These are phyloP conservation scores for Aspergillus aculeatinus DNA, from an alignment of 2,329 filamentous ascomycete species.

Conservation along the genomic window DNA sequence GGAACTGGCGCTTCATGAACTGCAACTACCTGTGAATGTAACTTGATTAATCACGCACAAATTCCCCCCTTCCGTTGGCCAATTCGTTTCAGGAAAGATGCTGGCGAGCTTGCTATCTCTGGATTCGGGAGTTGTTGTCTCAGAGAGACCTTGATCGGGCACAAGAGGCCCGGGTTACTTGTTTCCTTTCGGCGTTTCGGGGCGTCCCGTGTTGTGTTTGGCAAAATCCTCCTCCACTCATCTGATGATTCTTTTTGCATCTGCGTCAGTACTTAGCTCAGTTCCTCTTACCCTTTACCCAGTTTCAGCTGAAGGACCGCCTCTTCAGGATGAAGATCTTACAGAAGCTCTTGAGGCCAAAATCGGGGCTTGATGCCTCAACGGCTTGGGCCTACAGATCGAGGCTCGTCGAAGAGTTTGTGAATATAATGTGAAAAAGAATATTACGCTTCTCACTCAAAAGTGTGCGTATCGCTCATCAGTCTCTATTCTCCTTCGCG, in stretches of 20 bases:
- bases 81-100: neutral
- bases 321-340: neutral
- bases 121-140: neutral
- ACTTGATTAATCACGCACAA: constrained; percentile 20
- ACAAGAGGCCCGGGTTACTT: neutral
- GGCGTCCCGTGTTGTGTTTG: constrained; percentile 6
- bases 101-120: neutral
- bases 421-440: constrained; percentile 3
- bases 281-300: neutral
- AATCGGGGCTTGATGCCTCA: neutral
- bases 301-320: neutral
- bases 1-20: constrained; percentile 34
- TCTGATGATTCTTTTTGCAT: constrained; percentile 28
- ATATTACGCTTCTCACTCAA: neutral
- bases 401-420: neutral
- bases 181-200: constrained; percentile 1
- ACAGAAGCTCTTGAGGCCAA: neutral
- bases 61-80: constrained; percentile 11
- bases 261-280: constrained; percentile 19
- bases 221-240: constrained; percentile 28
- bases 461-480: neutral
- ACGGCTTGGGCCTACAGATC: neutral
- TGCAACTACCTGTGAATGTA: constrained; percentile 31
- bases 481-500: neutral
- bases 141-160: neutral